Percentiles rank a stretch among this genome's conserved stretches.
These are phyloP conservation scores for Diplodia corticola DNA, from an alignment of 2,329 filamentous ascomycete genomes.

Conservation along the genomic window DNA sequence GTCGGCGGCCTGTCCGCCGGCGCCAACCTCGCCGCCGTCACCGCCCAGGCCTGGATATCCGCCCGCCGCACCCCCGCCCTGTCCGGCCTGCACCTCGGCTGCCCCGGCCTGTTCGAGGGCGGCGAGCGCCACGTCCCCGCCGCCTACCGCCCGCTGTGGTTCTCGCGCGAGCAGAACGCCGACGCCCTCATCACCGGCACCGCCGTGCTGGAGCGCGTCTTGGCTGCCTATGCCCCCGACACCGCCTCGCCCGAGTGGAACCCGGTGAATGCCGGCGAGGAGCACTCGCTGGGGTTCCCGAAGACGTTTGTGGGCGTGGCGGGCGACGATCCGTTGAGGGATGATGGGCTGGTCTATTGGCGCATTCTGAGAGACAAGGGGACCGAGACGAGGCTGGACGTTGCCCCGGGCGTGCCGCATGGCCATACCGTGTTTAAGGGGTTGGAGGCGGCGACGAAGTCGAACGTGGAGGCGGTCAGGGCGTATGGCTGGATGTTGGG, in stretches of 20 bases:
- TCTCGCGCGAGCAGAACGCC: constrained; percentile 6
- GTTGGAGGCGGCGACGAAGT: background rate
- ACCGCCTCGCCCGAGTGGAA: background rate
- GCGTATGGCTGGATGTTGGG: background rate
- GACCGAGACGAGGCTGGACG: constrained; percentile 20
- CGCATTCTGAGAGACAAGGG: constrained; percentile 23
- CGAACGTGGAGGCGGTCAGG: background rate
- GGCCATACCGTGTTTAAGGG: background rate
- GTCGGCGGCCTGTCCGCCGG: background rate
- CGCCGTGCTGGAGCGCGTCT: background rate
- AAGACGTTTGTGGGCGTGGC: constrained; percentile 16
- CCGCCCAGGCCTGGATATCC: constrained; percentile 11
- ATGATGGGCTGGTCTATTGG: constrained; percentile 24
- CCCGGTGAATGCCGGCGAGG: background rate
- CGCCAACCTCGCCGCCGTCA: background rate
- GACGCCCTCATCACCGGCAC: constrained; percentile 2
- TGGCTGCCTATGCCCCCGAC: background rate
- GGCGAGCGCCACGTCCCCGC: background rate
- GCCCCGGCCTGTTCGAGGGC: background rate
- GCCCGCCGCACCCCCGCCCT: too few relatives aligned
- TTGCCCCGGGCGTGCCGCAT: constrained; percentile 25
- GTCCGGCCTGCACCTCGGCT: background rate
- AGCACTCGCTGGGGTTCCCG: constrained; percentile 8
- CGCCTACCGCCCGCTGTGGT: background rate
- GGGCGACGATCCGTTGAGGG: constrained; percentile 24